A percentile compares a stretch with the other conserved stretches of the same genome.
phyloP scores from a whole-genome alignment of 2,329 filamentous ascomycete genomes.

The Ilyonectria destructans region DNA sequence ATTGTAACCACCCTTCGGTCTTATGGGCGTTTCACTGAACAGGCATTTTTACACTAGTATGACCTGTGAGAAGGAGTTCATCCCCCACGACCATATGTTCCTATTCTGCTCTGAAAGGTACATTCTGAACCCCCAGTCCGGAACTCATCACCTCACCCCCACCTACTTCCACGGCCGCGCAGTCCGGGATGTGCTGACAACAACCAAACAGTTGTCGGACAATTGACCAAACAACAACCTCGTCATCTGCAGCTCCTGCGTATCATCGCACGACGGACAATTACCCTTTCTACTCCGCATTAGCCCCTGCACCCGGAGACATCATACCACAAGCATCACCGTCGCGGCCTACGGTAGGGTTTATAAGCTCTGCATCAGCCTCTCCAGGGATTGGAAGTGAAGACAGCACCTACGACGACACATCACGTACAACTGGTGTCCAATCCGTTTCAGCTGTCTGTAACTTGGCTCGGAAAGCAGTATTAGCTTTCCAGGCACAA shows the following conservation, averaged over 20 bases:
- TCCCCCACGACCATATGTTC: not conserved
- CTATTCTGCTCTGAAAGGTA: not conserved
- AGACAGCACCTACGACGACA: not conserved
- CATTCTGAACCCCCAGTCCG: not conserved
- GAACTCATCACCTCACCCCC: not conserved
- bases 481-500: not conserved
- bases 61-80: not conserved
- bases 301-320: not conserved
- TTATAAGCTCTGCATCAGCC: not conserved
- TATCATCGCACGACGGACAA: not conserved
- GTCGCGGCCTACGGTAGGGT: not conserved
- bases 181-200: not conserved
- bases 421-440: not conserved
- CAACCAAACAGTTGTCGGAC: not conserved
- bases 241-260: not conserved
- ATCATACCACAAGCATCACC: not conserved
- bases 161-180: not conserved
- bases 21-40: not conserved
- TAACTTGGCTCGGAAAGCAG: not conserved
- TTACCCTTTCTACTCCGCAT: not conserved
- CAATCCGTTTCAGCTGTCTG: not conserved
- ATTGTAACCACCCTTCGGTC: not conserved
- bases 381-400: not conserved
- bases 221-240: not conserved
- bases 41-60: not conserved